A percentile compares a stretch with the other conserved stretches of the same genome.
These are phyloP conservation scores for Starmerella potacharoeniae DNA, from an alignment of 805 yeast species.

Conservation along the genomic window DNA sequence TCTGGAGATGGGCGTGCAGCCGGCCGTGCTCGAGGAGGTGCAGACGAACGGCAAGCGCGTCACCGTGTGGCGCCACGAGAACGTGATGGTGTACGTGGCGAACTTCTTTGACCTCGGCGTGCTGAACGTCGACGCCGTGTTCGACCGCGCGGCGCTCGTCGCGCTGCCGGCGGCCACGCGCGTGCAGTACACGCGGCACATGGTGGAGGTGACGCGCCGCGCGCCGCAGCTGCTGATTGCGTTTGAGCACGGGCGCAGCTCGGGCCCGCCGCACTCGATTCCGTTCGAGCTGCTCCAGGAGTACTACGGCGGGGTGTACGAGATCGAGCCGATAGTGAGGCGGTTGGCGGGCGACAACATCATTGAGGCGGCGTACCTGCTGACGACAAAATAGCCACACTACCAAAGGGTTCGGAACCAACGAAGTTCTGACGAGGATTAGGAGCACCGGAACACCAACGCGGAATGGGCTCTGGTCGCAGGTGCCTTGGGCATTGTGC, in stretches of 20 bases:
- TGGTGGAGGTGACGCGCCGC: conserved; percentile 8
- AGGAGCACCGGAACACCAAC: too few relatives aligned
- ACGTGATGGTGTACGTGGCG: conserved; percentile 6
- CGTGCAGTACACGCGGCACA: conserved; percentile 4
- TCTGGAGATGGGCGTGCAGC: conserved; percentile 7
- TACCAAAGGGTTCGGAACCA: too few relatives aligned
- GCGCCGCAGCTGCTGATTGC: conserved; percentile 17
- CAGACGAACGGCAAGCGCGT: background rate
- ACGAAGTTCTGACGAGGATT: too few relatives aligned
- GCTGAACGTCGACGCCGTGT: conserved; percentile 10
- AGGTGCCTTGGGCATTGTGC: too few relatives aligned
- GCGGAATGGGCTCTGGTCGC: too few relatives aligned
- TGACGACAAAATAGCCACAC: background rate
- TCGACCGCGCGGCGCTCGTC: conserved; percentile 18
- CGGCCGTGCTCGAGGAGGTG: background rate
- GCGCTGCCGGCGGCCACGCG: conserved; percentile 12
- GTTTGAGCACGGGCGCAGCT: conserved; percentile 11
- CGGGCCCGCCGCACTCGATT: conserved; percentile 13
- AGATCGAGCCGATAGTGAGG: conserved; percentile 1
- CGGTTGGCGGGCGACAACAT: background rate
- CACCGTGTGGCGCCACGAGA: background rate
- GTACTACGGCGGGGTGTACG: conserved; percentile 11
- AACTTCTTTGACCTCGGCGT: conserved; percentile 13
- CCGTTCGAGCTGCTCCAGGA: conserved; percentile 9
- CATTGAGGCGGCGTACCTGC: conserved; percentile 6